These are phyloP conservation scores for Penicillium sp. DNA, from an alignment of 2,329 filamentous ascomycete genomes.

Conservation along the genomic window DNA sequence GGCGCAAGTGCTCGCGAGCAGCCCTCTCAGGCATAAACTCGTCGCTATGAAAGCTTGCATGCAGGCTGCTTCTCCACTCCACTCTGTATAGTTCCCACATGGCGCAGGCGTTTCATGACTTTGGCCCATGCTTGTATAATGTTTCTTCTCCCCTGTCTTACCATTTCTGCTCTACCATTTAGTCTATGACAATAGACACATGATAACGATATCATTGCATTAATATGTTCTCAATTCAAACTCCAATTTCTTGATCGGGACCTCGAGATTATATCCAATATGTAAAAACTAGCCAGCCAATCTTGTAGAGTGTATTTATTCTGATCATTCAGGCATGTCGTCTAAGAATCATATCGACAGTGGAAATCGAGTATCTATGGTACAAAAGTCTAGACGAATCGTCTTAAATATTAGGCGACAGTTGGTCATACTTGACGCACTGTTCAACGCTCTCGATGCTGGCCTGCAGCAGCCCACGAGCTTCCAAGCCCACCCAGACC, in stretches of 20 bases:
- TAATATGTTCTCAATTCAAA: not conserved
- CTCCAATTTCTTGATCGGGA: not conserved
- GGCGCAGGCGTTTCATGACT: constrained; percentile 29
- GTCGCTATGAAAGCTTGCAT: not conserved
- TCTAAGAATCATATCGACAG: constrained; percentile 5
- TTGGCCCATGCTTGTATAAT: constrained; percentile 7
- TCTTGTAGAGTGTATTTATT: too few relatives aligned
- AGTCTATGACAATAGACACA: constrained; percentile 8
- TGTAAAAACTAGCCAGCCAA: not conserved
- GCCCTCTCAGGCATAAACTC: not conserved
- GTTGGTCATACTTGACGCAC: constrained; percentile 86
- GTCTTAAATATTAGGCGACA: constrained; percentile 78
- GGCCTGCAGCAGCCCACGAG: constrained; percentile 83
- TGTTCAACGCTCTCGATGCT: constrained; percentile 86
- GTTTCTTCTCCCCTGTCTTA: constrained; percentile 14
- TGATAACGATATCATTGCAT: constrained; percentile 12
- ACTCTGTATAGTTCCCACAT: constrained; percentile 20
- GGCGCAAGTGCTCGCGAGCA: constrained; percentile 62
- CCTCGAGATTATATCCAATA: not conserved
- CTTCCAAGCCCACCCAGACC: constrained; percentile 89
- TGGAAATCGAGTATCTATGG: constrained; percentile 2
- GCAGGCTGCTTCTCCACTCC: constrained; percentile 27
- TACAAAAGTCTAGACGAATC: constrained; percentile 9
- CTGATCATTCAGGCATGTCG: constrained; percentile 4
- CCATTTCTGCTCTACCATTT: constrained; percentile 1